Conservation (phyloP, 495 filamentous ascomycete species). For the Rusavskia elegans region DNA sequence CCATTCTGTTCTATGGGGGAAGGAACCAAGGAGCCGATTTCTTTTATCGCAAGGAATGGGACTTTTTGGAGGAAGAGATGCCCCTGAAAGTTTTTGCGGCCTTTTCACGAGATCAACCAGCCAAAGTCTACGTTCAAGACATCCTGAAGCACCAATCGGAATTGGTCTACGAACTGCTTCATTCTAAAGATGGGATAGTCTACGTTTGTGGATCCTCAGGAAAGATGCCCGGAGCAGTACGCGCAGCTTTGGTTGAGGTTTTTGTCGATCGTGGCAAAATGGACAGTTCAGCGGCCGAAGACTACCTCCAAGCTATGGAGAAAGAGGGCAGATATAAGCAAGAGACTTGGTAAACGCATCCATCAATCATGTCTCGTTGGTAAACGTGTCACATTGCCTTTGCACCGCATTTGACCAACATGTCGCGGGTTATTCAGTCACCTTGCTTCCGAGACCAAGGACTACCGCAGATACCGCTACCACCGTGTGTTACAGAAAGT, state of each 20-base stretch:
- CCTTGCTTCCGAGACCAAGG: background rate
- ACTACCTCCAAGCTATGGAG: constrained; percentile 44
- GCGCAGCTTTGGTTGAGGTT: constrained; percentile 61
- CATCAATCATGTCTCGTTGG: background rate
- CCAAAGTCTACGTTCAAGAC: constrained; percentile 86
- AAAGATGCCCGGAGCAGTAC: constrained; percentile 78
- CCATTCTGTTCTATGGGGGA: constrained; percentile 61
- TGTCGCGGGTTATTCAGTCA: too few species aligned
- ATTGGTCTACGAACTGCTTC: constrained; percentile 42
- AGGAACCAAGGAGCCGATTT: constrained; percentile 59
- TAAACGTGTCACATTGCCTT: too few species aligned
- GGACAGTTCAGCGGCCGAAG: constrained; percentile 35
- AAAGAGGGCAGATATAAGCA: constrained; percentile 57
- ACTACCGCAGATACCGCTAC: background rate
- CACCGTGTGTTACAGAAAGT: background rate
- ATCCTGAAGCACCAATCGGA: constrained; percentile 44
- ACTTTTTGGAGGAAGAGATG: constrained; percentile 11
- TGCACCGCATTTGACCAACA: too few species aligned
- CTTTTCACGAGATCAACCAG: constrained; percentile 63
- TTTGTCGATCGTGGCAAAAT: constrained; percentile 31
- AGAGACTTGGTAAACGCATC: constrained; percentile 45
- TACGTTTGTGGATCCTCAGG: constrained; percentile 75
- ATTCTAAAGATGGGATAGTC: constrained; percentile 35
- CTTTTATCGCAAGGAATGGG: constrained; percentile 70
- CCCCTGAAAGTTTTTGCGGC: constrained; percentile 49